Base-by-base conservation (phyloP, 306 rosid genomes). In the Ceratonia siliqua region DNA sequence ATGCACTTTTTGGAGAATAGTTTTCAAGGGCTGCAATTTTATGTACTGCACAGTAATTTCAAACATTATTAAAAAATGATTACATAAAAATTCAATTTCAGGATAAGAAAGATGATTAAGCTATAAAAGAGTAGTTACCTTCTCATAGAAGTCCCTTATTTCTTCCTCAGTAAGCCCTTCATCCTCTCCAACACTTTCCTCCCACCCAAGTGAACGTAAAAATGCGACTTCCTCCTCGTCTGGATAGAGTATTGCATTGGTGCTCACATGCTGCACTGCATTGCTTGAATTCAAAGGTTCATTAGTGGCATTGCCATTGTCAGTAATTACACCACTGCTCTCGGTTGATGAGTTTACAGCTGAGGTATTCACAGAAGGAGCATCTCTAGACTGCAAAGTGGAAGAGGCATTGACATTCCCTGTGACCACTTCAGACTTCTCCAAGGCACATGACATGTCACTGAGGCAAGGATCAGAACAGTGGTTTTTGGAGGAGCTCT, bases 171-270 rank as follows among this genome's bases (percentile, higher is more conserved):
- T 83, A 53, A 83, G 83, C 42, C 81, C 71, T 70, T 79, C 81
- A 46, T 79, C 78, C 52, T 82, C 83, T 38, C 70, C 75, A 0
- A 13, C 24, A 65, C 58, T 50, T 75, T 79, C 83, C 33, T 79
- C 73, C 86, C 83, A 79, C 63, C 86, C 86, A 74, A 79, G 81
- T 30, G 86, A 83, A 55, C 76, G 79, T 55, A 83, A 63, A 48
- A 83, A 79, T 10, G 68, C 83, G 56, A 76, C 62, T 41, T 83
- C 86, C 48, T 83, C 78, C 53, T 77, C 82, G 0, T 79, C 86
- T 9, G 75, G 63, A 70, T 30, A 15, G 25, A 54, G 70, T 70
- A 21, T 38, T 1, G 41, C 12, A 21, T 68, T 56, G 57, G 30
- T 41, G 53, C 38, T 46, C 39, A 33, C 14, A 15, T 74, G 74